Conservation (phyloP, 805 yeast species). For the Helenozyma rhizophorensis region DNA sequence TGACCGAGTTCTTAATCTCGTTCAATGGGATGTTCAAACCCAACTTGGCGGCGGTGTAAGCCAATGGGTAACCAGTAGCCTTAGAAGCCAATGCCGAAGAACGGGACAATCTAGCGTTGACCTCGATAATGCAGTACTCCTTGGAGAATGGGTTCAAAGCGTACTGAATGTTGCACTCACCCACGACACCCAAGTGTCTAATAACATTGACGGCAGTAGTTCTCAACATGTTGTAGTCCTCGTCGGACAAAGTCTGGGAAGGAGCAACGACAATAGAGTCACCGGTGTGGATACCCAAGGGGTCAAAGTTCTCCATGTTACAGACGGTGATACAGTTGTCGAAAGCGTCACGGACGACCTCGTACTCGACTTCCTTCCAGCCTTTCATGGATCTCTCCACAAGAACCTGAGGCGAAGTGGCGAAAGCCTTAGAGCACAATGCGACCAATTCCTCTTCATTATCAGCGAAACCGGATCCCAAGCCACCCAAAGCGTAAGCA, state of each 20-base stretch:
- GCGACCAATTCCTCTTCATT: slow-evolving; percentile 78
- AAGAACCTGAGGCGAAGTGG: slow-evolving; percentile 92
- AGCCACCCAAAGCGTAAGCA: slow-evolving; percentile 95
- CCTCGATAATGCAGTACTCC: slow-evolving; percentile 96
- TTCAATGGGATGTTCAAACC: slow-evolving; percentile 90
- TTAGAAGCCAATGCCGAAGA: slow-evolving; percentile 99
- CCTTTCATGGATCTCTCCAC: slow-evolving; percentile 98
- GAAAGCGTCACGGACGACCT: slow-evolving; percentile 95
- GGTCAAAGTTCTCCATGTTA: slow-evolving; percentile 99
- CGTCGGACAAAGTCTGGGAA: slow-evolving; percentile 94
- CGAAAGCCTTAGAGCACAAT: slow-evolving; percentile 87
- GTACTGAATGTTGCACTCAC: slow-evolving; percentile 98
- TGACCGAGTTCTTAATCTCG: slow-evolving; percentile 89
- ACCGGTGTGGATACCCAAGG: slow-evolving; percentile 98
- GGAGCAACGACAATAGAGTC: slow-evolving; percentile 99
- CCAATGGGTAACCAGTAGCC: slow-evolving; percentile 98
- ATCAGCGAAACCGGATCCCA: slow-evolving; percentile 96
- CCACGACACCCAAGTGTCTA: slow-evolving; percentile 96
- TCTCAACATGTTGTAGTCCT: slow-evolving; percentile 96
- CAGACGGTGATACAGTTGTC: slow-evolving; percentile 98
- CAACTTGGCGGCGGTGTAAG: slow-evolving; percentile 95
- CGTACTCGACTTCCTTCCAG: slow-evolving; percentile 98
- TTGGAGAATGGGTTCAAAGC: slow-evolving; percentile 90
- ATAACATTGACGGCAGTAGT: slow-evolving; percentile 96
- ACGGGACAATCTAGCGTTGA: slow-evolving; percentile 94